Base-by-base conservation (phyloP, 1,139 yeast species). In the Blastobotrys serpentis region DNA sequence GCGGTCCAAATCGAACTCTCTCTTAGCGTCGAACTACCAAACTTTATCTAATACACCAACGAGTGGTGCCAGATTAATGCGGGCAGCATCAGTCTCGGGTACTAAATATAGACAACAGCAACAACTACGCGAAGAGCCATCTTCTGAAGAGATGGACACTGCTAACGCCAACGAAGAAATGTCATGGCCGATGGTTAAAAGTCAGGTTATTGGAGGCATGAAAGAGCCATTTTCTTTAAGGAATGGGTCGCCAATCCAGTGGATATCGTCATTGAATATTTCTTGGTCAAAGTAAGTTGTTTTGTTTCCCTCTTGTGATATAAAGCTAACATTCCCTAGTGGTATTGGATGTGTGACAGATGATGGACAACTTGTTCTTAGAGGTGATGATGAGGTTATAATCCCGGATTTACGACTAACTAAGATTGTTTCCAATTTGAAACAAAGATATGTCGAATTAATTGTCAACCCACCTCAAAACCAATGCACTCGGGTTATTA, bases 371-470 rank as follows among this genome's bases (percentile, higher is more conserved):
- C 44, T 56, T 21, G 14, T 47, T 2, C 43, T 55, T n/a, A 42
- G 36, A 11, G 48, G 51, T 13, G 51, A 44, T 8, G 40, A 40
- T 2, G 50, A 44, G 21, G 25, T 13, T 22, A 16, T 51, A 8
- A 46, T 59, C 17, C 52, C 58, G 10, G 58, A 57, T 37, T 45
- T 59, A 13, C 46, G 61, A 17, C 33, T 32, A 5, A 52, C 59
- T 19, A 56, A 55, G 11, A 52, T 58, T 16, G 46, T 56, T 25
- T 55, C 58, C 11, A 52, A 49, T 29, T 52, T 58, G 4, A 44
- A 44, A n/a, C 54, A 55, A 43, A 37, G 55, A 21, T 55, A 55
- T 36, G 56, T 59, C 33, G 63, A 59, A 45, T 36, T 59, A 16
- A 42, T 56, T 18, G 29, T 56, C 6, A 54, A 48, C 14, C 58